phyloP scores from a whole-genome alignment of 208 protist species.

The Crithidia bombi region DNA sequence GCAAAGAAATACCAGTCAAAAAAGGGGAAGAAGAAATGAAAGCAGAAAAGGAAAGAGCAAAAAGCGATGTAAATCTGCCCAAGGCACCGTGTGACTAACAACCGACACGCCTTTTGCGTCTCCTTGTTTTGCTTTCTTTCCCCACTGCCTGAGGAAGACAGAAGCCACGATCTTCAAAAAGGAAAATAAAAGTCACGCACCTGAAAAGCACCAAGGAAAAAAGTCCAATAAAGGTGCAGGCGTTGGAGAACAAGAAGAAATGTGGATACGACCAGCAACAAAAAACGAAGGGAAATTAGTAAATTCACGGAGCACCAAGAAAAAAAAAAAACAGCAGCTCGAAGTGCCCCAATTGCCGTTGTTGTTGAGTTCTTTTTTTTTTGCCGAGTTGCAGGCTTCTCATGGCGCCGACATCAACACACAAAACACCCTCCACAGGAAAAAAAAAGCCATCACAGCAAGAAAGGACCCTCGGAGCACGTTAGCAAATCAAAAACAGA shows the following conservation, averaged over 20 bases:
- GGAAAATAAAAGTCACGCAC: no score
- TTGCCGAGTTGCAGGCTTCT: neutral
- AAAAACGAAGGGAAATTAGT: neutral
- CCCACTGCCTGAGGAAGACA: no score
- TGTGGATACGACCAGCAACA: neutral
- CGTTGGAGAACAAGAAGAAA: neutral
- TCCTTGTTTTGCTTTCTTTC: no score
- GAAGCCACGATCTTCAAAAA: neutral
- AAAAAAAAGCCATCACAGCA: no score
- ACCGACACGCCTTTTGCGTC: no score
- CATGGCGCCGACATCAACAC: no score
- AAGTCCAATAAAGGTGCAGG: neutral
- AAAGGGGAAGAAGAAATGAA: constrained; percentile 1
- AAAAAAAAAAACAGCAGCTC: no score
- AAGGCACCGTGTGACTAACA: no score
- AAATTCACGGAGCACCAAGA: neutral
- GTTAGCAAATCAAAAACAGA: no score
- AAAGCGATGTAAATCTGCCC: neutral
- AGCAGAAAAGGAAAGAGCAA: constrained; percentile 4
- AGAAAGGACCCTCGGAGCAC: neutral
- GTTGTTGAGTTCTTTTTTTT: neutral
- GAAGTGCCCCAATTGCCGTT: no score
- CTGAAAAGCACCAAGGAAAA: no score
- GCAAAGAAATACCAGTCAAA: neutral
- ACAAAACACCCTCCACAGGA: no score